Base-by-base conservation (phyloP, 805 yeast genomes). In the Wickerhamiella azyma region DNA sequence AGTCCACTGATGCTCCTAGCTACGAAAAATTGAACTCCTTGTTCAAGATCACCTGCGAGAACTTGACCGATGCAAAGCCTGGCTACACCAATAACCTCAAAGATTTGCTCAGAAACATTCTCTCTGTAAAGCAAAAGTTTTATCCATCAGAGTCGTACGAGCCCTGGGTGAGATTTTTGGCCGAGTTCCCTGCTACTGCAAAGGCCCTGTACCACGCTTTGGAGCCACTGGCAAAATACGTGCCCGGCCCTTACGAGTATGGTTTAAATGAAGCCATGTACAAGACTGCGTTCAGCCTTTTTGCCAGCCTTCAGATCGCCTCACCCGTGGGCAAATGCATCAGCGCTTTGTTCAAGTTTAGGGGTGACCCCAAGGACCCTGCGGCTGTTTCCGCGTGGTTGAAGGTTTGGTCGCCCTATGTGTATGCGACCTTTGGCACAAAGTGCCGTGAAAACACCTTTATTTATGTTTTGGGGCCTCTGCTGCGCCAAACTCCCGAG, bases 261-360 rank as follows among this genome's bases (percentile, higher is more conserved):
- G 51, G 51, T 1, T 19, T 48, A 5, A 14, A 32, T 5, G 8
- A 26, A 21, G 30, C 13, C 11, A 42, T 45, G 24, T 48, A 48
- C 21, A 3, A 13, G 9, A 33, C 32, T 2, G 47, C 49, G 5
- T 43, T 48, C 26, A 14, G 36, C 2, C 38, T 45, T 5, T 33
- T 48, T 29, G 26, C 35, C 10, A 46, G 47, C 4, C 40, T 46
- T 14, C 47, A 45, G 26, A 37, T 42, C 19, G 51, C 51, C 7
- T 45, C 47, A 8, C 47, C 46, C 4, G 48, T 46, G 11, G 47
- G 49, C n/a, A 48, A 43, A 24, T 47, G 47, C 17, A 30, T 48
- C 2, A 43, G 49, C 11, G 35, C 47, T 1, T 40, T 48, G 11
- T 30, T 48, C 5, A 37, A 38, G 28, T 45, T 36, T 17, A 24